Evolutionary conservation across 2,329 filamentous ascomycete species (phyloP).

Genomic region (Beauveria sp.): DNA sequence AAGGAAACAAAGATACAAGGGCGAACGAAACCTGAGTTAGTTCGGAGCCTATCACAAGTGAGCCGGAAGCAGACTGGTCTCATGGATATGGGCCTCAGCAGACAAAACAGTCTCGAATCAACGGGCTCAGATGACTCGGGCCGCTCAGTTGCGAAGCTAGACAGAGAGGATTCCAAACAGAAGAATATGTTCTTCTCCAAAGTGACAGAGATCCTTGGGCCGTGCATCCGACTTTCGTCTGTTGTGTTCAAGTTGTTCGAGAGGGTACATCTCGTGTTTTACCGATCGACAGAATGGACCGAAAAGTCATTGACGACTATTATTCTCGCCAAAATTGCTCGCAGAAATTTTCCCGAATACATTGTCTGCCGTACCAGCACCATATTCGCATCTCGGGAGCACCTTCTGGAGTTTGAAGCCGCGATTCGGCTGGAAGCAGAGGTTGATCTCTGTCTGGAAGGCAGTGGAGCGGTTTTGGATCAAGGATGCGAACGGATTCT

Average conservation of each 20-base stretch:
- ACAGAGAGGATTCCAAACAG: constrained; percentile 45
- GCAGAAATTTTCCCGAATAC: constrained; percentile 81
- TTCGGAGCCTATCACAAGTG: constrained; percentile 63
- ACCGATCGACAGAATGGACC: constrained; percentile 92
- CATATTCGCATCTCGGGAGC: constrained; percentile 70
- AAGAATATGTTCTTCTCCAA: constrained; percentile 69
- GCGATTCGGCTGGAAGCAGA: constrained; percentile 73
- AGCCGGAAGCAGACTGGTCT: constrained; percentile 71
- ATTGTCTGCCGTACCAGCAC: constrained; percentile 83
- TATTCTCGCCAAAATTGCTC: constrained; percentile 83
- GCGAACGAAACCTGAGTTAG: constrained; percentile 76
- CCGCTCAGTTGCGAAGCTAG: constrained; percentile 19
- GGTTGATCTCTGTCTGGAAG: constrained; percentile 76
- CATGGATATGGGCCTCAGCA: constrained; percentile 58
- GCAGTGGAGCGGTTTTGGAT: constrained; percentile 60
- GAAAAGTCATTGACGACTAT: constrained; percentile 94
- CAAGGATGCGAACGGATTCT: constrained; percentile 61
- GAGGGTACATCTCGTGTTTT: constrained; percentile 91
- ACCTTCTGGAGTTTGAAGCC: constrained; percentile 82
- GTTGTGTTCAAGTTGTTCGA: constrained; percentile 76
- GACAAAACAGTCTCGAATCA: constrained; percentile 54
- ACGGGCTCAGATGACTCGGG: constrained; percentile 37
- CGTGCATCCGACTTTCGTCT: constrained; percentile 74
- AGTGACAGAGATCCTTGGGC: constrained; percentile 68
- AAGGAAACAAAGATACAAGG: constrained; percentile 83